Evolutionary conservation across 352 stramenopile genomes (phyloP).

Genomic region (Phytophthora quininea): DNA sequence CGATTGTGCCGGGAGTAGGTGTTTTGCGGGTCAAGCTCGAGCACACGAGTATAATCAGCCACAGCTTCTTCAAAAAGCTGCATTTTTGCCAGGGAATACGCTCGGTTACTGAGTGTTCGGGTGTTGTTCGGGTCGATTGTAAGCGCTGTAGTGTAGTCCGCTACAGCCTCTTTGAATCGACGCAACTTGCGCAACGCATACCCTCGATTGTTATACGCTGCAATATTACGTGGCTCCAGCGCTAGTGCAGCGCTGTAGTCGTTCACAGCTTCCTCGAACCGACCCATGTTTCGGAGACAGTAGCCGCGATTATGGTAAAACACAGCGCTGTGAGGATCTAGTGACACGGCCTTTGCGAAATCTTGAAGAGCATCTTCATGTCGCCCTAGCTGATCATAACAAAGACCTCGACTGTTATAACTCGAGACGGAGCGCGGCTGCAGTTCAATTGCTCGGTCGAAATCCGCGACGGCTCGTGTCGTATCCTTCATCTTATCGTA

Average conservation of each 20-base stretch:
- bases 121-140: constrained; percentile 77
- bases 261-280: constrained; percentile 65
- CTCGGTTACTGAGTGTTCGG: constrained; percentile 85
- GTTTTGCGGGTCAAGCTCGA: constrained; percentile 74
- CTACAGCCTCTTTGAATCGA: constrained; percentile 67
- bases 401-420: constrained; percentile 85
- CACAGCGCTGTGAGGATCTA: constrained; percentile 77
- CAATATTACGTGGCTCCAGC: constrained; percentile 72
- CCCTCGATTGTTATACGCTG: constrained; percentile 85
- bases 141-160: constrained; percentile 79
- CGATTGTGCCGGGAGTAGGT: constrained; percentile 88
- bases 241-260: constrained; percentile 73
- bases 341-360: constrained; percentile 63
- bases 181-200: constrained; percentile 83
- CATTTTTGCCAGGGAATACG: constrained; percentile 88
- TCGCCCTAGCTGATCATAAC: constrained; percentile 67
- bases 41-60: constrained; percentile 78
- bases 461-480: constrained; percentile 67
- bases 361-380: constrained; percentile 76
- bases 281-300: constrained; percentile 82
- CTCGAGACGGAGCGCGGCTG: constrained; percentile 66
- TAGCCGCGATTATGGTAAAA: constrained; percentile 90
- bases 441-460: constrained; percentile 65
- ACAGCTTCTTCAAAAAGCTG: constrained; percentile 64
- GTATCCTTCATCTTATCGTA: constrained; percentile 78